Conservation (phyloP, 2,329 filamentous ascomycete species). For the Bipolaris sorokiniana region DNA sequence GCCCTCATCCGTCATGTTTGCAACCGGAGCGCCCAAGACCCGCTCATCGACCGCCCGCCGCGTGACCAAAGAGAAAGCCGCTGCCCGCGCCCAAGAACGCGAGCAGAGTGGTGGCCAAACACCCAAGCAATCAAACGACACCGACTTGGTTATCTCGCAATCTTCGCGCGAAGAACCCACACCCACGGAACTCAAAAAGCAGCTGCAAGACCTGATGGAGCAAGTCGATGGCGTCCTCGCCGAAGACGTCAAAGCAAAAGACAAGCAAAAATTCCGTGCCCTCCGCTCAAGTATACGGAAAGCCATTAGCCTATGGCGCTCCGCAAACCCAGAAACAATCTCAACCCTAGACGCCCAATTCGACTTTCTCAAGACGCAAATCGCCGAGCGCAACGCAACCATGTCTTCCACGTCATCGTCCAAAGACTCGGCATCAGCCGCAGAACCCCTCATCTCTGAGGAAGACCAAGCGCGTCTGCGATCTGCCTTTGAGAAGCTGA, state of each 20-base stretch:
- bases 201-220: constrained; percentile 43
- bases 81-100: constrained; percentile 37
- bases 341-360: constrained; percentile 54
- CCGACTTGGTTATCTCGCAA: constrained; percentile 7
- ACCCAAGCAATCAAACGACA: constrained; percentile 17
- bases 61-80: constrained; percentile 37
- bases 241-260: constrained; percentile 67
- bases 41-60: constrained; percentile 39
- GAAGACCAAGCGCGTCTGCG: constrained; percentile 66
- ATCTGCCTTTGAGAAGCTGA: constrained; percentile 62
- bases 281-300: constrained; percentile 71
- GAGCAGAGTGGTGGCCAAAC: constrained; percentile 27
- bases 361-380: constrained; percentile 51
- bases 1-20: constrained; percentile 83
- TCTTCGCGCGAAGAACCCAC: constrained; percentile 35
- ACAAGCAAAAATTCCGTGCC: constrained; percentile 76
- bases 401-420: constrained; percentile 2
- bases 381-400: constrained; percentile 22
- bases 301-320: constrained; percentile 63
- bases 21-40: constrained; percentile 75
- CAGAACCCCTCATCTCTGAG: constrained; percentile 38
- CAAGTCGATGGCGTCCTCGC: constrained; percentile 67
- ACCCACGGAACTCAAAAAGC: constrained; percentile 40
- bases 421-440: neutral
- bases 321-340: constrained; percentile 52